A percentile compares a stretch with the other conserved stretches of the same genome.
Evolutionary conservation across 2,329 filamentous ascomycete genomes (phyloP).

Genomic region (Botryotinia calthae): DNA sequence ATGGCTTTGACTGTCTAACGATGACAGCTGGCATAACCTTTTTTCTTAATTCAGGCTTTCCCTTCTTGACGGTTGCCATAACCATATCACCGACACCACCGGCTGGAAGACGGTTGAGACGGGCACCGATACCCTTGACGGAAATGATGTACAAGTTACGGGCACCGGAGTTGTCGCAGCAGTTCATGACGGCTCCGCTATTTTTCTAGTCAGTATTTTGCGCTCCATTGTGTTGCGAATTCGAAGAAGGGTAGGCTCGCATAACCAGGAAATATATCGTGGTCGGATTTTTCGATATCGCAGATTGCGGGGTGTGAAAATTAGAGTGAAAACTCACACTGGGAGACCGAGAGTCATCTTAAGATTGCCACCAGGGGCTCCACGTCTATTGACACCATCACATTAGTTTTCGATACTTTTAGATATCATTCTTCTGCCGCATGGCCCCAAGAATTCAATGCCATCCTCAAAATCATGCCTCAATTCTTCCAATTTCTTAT

Average conservation of each 20-base stretch:
- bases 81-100: constrained; percentile 99
- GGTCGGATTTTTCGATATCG: constrained; percentile 36
- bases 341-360: constrained; percentile 99
- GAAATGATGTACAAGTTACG: constrained; percentile 99
- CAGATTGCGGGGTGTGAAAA: constrained; percentile 23
- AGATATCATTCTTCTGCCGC: background rate
- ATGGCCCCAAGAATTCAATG: background rate
- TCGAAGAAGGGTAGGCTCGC: constrained; percentile 1
- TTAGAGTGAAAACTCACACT: constrained; percentile 69
- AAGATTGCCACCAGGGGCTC: constrained; percentile 99
- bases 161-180: constrained; percentile 98
- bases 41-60: constrained; percentile 99
- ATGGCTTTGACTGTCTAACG: constrained; percentile 98
- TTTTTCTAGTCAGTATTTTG: constrained; percentile 23
- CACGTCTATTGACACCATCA: constrained; percentile 54
- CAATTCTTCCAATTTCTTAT: background rate
- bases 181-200: constrained; percentile 99
- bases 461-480: background rate
- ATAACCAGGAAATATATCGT: background rate
- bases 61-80: constrained; percentile 99
- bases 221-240: constrained; percentile 7
- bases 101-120: constrained; percentile 94
- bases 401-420: constrained; percentile 23
- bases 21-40: constrained; percentile 99
- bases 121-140: constrained; percentile 97